Evolutionary conservation across 371 early-diverging fungal species (phyloP), one percentile per base, ranked within the genome.

Genomic region (Mucor ambiguus): DNA sequence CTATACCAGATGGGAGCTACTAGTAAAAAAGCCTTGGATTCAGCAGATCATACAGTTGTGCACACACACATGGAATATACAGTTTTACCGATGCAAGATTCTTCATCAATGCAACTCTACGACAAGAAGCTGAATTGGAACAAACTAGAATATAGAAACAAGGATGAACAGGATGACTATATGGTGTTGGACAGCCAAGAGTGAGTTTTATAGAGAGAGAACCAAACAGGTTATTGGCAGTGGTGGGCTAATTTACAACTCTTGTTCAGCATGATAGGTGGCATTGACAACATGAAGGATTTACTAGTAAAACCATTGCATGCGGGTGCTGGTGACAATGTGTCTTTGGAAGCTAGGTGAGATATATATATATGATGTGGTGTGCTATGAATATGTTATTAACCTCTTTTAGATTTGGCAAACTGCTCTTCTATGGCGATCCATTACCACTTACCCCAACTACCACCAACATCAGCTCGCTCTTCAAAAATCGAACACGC

Each of bases 301-400:
- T 14, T 58, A 0, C 38, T 79, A 16, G 20, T 60, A 12, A 61
- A 62, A 12, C 41, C 67, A 16, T 58, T 74, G 30, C 28, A 61
- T 26, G 56, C 43, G n/a, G 26, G 68, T 22, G 52, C 41, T 33
- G 38, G 35, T 2, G 57, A 60, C 10, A 56, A 69, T 38, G 61
- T 77, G 2, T 58, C 67, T 33, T 16, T 79, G 29, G 73, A 74
- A 63, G 80, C 80, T 5, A 76, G 62, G 79, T 79, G 63, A 71
- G 54, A 38, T 18, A 20, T 1, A 29, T 33, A 33, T 12, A 38
- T n/a, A n/a, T n/a, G 24, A 44, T 1, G 20, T 26, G 26, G 33
- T 30, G 30, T 11, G 30, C n/a, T 12, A 26, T 24, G 9, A 24
- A 1, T 16, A 20, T 14, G 14, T 38, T 43, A 24, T 33, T 29